A percentile compares a stretch with the other conserved stretches of the same genome.
Conservation (phyloP, 2,329 filamentous ascomycete species). For the Sclerotinia nivalis region DNA sequence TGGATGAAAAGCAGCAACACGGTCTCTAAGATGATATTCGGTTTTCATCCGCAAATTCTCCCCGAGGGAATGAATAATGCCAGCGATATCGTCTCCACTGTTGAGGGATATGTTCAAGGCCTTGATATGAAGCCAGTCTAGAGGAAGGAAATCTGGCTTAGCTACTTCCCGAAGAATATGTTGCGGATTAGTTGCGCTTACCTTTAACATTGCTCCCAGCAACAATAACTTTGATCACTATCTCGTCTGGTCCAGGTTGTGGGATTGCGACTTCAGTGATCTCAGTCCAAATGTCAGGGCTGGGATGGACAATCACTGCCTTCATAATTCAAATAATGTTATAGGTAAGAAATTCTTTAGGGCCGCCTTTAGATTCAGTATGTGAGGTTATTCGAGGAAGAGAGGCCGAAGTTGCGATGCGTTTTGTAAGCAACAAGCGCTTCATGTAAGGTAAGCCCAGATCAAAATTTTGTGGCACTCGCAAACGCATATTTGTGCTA, state of each 20-base stretch:
- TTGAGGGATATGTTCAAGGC: slow-evolving; percentile 26
- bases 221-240: slow-evolving; percentile 36
- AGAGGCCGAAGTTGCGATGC: neutral
- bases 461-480: neutral
- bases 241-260: slow-evolving; percentile 28
- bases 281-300: slow-evolving; percentile 26
- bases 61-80: slow-evolving; percentile 50
- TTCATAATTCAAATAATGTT: slow-evolving; percentile 29
- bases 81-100: slow-evolving; percentile 38
- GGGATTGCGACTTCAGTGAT: slow-evolving; percentile 33
- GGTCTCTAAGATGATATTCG: slow-evolving; percentile 45
- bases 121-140: slow-evolving; percentile 25
- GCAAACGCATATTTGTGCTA: neutral
- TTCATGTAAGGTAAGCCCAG: neutral
- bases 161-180: neutral
- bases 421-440: neutral
- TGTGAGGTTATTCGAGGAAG: neutral
- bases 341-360: neutral
- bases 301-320: slow-evolving; percentile 31
- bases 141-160: neutral
- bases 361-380: neutral
- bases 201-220: slow-evolving; percentile 31
- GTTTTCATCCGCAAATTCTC: slow-evolving; percentile 44
- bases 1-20: slow-evolving; percentile 50
- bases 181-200: slow-evolving; percentile 7